Conservation (phyloP, 441 rosid genomes). For the Populus hybrid region DNA sequence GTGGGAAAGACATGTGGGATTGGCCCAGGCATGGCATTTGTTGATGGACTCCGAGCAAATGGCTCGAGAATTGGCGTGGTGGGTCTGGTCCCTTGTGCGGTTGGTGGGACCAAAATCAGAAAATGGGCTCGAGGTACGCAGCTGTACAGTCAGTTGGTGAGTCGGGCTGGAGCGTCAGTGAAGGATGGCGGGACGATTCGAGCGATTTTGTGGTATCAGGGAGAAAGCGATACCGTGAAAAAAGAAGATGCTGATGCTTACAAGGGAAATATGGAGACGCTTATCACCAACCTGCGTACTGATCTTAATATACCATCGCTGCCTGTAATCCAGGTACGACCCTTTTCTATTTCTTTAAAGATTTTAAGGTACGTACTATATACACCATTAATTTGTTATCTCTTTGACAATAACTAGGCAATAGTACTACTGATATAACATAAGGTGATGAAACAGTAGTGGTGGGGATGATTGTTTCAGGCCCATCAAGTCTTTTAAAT, state of each 20-base stretch:
- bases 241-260: conserved; percentile 58
- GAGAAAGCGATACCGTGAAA: conserved; percentile 66
- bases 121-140: conserved; percentile 70
- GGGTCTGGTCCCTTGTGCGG: conserved; percentile 87
- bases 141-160: conserved; percentile 57
- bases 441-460: not conserved
- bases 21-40: conserved; percentile 92
- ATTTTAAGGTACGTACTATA: no score
- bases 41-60: conserved; percentile 37
- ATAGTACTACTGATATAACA: no score
- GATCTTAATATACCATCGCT: conserved; percentile 65
- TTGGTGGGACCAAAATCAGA: conserved; percentile 77
- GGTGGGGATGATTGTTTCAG: not conserved
- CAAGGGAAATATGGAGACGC: conserved; percentile 46
- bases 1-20: conserved; percentile 55
- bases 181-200: conserved; percentile 51
- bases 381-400: no score
- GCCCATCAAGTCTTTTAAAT: not conserved
- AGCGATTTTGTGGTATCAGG: conserved; percentile 87
- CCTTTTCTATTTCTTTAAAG: not conserved
- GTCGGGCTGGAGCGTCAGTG: conserved; percentile 51
- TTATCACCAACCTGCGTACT: conserved; percentile 49
- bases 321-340: conserved; percentile 71
- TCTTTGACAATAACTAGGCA: no score
- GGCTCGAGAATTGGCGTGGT: conserved; percentile 22